Evolutionary conservation across 495 filamentous ascomycete species (phyloP), one percentile per base, ranked within the genome.

Genomic region (Penicillium psychrofluorescens): DNA sequence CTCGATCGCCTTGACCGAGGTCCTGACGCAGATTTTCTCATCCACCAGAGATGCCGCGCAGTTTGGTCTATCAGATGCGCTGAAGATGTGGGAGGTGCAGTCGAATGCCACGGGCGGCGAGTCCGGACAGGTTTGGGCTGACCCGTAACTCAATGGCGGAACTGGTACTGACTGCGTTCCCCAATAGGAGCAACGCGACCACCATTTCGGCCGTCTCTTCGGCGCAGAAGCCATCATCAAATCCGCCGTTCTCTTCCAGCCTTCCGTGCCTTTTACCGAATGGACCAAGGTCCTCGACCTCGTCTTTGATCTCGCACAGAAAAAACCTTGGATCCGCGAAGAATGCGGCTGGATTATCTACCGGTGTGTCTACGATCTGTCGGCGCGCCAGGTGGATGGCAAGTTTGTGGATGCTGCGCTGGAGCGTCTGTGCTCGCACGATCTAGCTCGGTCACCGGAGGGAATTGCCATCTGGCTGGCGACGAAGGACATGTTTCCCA

Each of bases 381-480:
- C 62, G 2, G 44, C 66, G 1, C 56, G 64, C 32, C 48, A 67
- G n/a, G 51, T 63, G 12, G 61, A 66, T 15, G 38, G 40, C 28
- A 63, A 69, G 35, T 77, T 75, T 29, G 76, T 79, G 11, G 74
- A 83, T 46, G 62, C 65, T 15, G 77, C 85, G 0, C 66, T 95
- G 44, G 66, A 81, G 40, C 73, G 67, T 11, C 50, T 95, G 8
- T 66, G 68, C 15, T 72, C 80, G 31, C 70, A 76, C 35, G 82
- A 85, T 0, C 61, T 92, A 35, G 78, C 76, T 13, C 79, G 83
- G 52, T 89, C 86, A 5, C 82, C 87, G 0, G 91, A 97, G 56
- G 91, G 91, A 12, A 76, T 95, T 35, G 87, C 87, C 4, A 78
- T 95, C 43, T 98, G 91, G 91, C 68, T 96, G 40, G 73, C 71